Conservation (phyloP, 1,139 yeast species). For the Pichia sp. region DNA sequence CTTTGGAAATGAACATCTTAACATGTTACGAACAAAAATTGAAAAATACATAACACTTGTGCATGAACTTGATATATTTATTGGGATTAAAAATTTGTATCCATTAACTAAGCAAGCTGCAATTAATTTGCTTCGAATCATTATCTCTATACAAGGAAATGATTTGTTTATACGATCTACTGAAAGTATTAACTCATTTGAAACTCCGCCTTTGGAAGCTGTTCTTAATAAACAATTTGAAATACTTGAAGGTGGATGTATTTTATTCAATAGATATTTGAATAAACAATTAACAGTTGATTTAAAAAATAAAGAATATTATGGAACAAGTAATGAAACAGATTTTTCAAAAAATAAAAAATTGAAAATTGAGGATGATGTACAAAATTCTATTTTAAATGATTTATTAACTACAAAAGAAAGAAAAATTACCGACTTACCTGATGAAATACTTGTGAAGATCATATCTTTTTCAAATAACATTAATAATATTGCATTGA, state of each 20-base stretch:
- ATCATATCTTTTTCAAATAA: conserved; percentile 17
- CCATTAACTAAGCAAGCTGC: conserved; percentile 8
- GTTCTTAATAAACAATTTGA: conserved; percentile 4
- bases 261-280: conserved; percentile 7
- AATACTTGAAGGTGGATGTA: conserved; percentile 12
- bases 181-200: background rate
- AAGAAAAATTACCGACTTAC: conserved; percentile 8
- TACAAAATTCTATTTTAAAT: background rate
- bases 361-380: background rate
- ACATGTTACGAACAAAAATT: conserved; percentile 1
- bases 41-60: conserved; percentile 7
- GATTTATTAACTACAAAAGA: background rate
- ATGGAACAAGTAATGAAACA: background rate
- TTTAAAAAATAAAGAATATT: background rate
- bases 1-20: background rate
- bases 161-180: background rate
- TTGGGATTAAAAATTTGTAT: background rate
- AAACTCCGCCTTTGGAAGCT: conserved; percentile 10
- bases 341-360: background rate
- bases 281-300: conserved; percentile 6
- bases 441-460: conserved; percentile 17
- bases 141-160: conserved; percentile 6
- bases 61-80: conserved; percentile 3
- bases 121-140: background rate
- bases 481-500: conserved; percentile 7